A percentile compares a stretch with the other conserved stretches of the same genome.
These are phyloP conservation scores for Suillus subluteus DNA, from an alignment of 768 basidiomycete genomes.

Conservation along the genomic window DNA sequence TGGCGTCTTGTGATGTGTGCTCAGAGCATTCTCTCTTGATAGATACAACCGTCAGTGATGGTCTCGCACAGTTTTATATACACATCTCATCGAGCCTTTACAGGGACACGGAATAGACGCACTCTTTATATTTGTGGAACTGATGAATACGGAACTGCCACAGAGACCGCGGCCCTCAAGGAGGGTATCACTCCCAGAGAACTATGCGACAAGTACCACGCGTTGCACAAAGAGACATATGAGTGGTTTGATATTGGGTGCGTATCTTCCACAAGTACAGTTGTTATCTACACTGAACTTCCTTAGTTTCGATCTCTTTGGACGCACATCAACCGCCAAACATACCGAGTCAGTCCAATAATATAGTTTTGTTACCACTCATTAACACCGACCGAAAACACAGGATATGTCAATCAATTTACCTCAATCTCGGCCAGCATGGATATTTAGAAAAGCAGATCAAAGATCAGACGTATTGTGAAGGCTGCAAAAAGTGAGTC, in stretches of 20 bases:
- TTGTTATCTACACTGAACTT: not conserved
- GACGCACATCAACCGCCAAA: slow-evolving; percentile 86
- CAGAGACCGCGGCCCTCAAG: slow-evolving; percentile 95
- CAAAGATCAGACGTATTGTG: slow-evolving; percentile 94
- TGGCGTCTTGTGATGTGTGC: not conserved
- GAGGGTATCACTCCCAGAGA: slow-evolving; percentile 79
- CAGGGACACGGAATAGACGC: slow-evolving; percentile 77
- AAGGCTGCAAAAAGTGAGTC: slow-evolving; percentile 80
- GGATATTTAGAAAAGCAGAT: slow-evolving; percentile 78
- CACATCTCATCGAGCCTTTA: not conserved
- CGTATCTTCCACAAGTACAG: slow-evolving; percentile 19
- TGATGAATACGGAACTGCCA: slow-evolving; percentile 99
- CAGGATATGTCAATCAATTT: slow-evolving; percentile 92
- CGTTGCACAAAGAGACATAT: slow-evolving; percentile 89
- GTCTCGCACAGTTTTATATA: slow-evolving; percentile 26
- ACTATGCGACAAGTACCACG: slow-evolving; percentile 90
- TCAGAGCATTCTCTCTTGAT: slow-evolving; percentile 12
- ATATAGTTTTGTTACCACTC: not conserved
- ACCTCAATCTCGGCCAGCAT: slow-evolving; percentile 80
- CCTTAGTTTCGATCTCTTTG: slow-evolving; percentile 90
- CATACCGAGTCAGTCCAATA: slow-evolving; percentile 76
- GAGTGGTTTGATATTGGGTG: slow-evolving; percentile 97
- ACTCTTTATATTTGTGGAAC: slow-evolving; percentile 97
- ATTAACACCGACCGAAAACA: slow-evolving; percentile 2
- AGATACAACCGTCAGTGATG: slow-evolving; percentile 63